Evolutionary conservation across 1,284 basidiomycete genomes (phyloP), one percentile per base, ranked within the genome.

Genomic region (Anthracocystis walkeri): DNA sequence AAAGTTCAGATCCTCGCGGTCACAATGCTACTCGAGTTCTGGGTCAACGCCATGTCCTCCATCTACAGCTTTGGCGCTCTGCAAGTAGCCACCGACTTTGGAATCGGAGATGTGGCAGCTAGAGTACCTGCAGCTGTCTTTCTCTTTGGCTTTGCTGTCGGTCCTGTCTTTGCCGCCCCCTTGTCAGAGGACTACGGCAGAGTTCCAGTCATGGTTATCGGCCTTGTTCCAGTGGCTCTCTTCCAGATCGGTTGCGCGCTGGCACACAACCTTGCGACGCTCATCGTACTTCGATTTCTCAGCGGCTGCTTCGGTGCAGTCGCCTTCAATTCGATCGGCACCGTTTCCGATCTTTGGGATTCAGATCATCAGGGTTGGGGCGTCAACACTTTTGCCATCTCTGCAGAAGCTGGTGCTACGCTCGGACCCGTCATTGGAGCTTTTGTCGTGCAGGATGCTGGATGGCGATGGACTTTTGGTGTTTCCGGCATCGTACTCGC

Each of bases 381-480:
- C 6, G 79, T 80, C 63, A 82, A 82, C 52, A 54, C 58, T 2
- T 82, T 82, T 57, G 77, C 77, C 14, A 21, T 82, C 23, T 40
- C 65, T 21, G 78, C 77, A 21, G 80, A 82, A 38, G 48, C 55
- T 3, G 80, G 80, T 10, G 78, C 76, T 2, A 65, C 61, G 20
- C 51, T 74, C 4, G 80, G 75, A 10, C 67, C 80, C 14, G 59
- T 80, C 49, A 63, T 77, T 21, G 76, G 76, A 14, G 77, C 74
- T 2, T 82, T 73, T 44, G 45, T 75, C 3, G 68, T 71, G 3
- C 58, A 67, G 21, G 40, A 61, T 21, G 55, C 52, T 12, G 77
- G 77, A 4, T 82, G 78, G 78, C 48, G 80, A 35, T 82, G 79
- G 80, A 68, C 68, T 4, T 82, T 82, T 48, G 80, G 80, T 21